Percentiles rank a stretch among this genome's conserved stretches.
phyloP scores from a whole-genome alignment of 1,284 basidiomycete species.

The Fistulinella staudtii region DNA sequence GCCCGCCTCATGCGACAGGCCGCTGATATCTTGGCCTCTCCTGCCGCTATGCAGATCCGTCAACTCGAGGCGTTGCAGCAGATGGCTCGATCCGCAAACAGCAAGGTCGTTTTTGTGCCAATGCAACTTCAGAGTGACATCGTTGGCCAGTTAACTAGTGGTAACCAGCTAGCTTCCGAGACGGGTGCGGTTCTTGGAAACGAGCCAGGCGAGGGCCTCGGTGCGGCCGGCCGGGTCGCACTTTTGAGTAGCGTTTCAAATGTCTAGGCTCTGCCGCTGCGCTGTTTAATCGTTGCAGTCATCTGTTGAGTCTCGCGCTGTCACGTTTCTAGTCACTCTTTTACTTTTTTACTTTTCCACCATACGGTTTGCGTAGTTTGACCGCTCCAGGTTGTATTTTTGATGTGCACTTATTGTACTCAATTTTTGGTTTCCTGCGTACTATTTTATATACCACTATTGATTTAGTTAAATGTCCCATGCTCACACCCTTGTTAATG shows the following conservation, averaged over 20 bases:
- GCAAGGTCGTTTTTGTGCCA: constrained; percentile 93
- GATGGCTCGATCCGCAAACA: constrained; percentile 69
- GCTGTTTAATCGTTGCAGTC: not conserved
- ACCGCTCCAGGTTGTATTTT: constrained; percentile 17
- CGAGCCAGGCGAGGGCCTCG: constrained; percentile 44
- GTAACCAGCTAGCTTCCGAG: constrained; percentile 32
- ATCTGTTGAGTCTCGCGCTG: not conserved
- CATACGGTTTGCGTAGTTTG: not conserved
- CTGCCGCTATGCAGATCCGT: constrained; percentile 96
- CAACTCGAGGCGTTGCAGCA: constrained; percentile 84
- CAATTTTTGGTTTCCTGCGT: not conserved
- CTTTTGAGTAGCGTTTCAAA: constrained; percentile 51
- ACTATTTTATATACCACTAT: constrained; percentile 19
- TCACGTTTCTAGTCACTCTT: not conserved
- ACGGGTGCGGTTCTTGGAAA: constrained; percentile 36
- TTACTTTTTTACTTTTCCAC: too few relatives aligned
- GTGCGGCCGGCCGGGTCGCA: constrained; percentile 47
- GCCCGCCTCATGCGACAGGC: constrained; percentile 94
- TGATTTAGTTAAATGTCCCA: not conserved
- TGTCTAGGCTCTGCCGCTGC: too few relatives aligned
- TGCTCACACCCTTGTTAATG: too few relatives aligned
- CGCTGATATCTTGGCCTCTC: constrained; percentile 87
- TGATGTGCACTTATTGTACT: not conserved
- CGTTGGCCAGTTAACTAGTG: constrained; percentile 42
- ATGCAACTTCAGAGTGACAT: constrained; percentile 84